phyloP scores from a whole-genome alignment of 1,284 basidiomycete species.

The Pseudozyma tsukubaensis region DNA sequence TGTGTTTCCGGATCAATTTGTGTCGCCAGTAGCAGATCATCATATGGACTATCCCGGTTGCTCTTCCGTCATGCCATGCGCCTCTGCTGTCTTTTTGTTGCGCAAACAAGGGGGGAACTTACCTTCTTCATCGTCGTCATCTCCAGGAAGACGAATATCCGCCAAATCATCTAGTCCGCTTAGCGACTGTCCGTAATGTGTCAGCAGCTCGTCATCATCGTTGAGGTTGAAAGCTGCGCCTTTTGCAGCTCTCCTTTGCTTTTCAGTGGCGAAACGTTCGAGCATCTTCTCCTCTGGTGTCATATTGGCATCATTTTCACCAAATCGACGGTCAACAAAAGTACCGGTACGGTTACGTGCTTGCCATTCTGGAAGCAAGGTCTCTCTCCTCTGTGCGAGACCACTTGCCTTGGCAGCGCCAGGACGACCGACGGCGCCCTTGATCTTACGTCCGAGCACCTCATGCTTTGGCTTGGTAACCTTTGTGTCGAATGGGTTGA shows the following conservation, averaged over 20 bases:
- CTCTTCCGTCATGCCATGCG: not conserved
- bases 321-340: conserved; percentile 92
- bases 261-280: conserved; percentile 91
- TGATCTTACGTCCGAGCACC: conserved; percentile 85
- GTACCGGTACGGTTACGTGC: conserved; percentile 85
- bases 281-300: conserved; percentile 95
- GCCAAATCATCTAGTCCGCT: conserved; percentile 89
- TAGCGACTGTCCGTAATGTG: conserved; percentile 90
- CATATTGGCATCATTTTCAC: conserved; percentile 91
- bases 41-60: conserved; percentile 17
- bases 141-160: conserved; percentile 70
- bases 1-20: conserved; percentile 56
- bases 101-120: conserved; percentile 18
- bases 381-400: conserved; percentile 79
- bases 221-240: conserved; percentile 87
- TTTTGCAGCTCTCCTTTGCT: conserved; percentile 73
- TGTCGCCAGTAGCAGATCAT: conserved; percentile 59
- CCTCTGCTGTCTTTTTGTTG: not conserved
- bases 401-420: conserved; percentile 88
- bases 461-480: conserved; percentile 80
- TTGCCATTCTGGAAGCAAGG: conserved; percentile 82
- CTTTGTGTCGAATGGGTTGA: conserved; percentile 87
- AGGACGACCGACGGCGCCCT: conserved; percentile 84
- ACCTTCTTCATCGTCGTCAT: conserved; percentile 62
- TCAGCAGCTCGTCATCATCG: conserved; percentile 74